Conservation (phyloP, 768 basidiomycete genomes). For the Lentinula detonsa region DNA sequence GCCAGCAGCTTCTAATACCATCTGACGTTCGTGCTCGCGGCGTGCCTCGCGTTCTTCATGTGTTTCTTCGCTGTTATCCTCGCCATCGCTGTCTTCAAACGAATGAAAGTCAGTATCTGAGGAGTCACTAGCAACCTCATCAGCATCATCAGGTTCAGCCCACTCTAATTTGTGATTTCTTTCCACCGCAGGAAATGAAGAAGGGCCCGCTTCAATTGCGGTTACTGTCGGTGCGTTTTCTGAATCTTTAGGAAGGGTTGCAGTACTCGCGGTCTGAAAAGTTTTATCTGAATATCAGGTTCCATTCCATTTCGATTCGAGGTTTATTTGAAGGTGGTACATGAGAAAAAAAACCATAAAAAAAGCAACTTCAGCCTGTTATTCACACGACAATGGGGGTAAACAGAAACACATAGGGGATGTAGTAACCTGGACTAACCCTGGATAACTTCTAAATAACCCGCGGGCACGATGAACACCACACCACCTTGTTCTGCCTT, state of each 20-base stretch:
- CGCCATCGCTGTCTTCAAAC: conserved; percentile 32
- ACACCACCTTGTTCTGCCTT: conserved; percentile 85
- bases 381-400: conserved; percentile 25
- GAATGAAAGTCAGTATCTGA: conserved; percentile 29
- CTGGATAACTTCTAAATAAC: conserved; percentile 79
- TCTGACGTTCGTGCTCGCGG: conserved; percentile 61
- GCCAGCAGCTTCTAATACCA: conserved; percentile 87
- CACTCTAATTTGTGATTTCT: neutral
- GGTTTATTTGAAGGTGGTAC: conserved; percentile 16
- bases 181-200: neutral
- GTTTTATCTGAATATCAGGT: neutral
- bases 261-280: neutral
- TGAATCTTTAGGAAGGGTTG: neutral
- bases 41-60: conserved; percentile 52
- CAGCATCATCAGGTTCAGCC: conserved; percentile 11
- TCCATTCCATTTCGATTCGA: conserved; percentile 1
- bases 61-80: conserved; percentile 31
- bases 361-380: conserved; percentile 16
- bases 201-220: neutral
- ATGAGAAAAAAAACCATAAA: conserved; percentile 16
- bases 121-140: conserved; percentile 24
- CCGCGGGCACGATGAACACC: conserved; percentile 88
- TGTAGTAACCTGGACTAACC: conserved; percentile 71
- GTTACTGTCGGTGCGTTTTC: neutral
- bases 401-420: conserved; percentile 56